Percentiles rank a stretch among this genome's conserved stretches.
These are phyloP conservation scores for Haplographium delicatum DNA, from an alignment of 495 filamentous ascomycete species.

Conservation along the genomic window DNA sequence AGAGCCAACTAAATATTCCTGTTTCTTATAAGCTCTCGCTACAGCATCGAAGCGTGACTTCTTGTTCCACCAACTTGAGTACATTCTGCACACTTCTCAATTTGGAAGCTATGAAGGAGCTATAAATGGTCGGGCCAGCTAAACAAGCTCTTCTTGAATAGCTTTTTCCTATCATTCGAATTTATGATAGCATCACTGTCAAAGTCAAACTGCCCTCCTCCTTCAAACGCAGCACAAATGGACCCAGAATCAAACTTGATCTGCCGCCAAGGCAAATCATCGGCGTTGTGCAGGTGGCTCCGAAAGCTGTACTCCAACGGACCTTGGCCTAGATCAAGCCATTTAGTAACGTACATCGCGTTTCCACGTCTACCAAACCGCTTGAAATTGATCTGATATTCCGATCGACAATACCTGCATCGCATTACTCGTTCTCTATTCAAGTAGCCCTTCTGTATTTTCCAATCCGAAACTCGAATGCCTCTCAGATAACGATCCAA, in stretches of 20 bases:
- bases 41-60: too few species aligned
- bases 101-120: conserved; percentile 1
- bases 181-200: conserved; percentile 8
- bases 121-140: conserved; percentile 3
- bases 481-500: conserved; percentile 7
- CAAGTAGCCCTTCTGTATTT: background rate
- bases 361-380: conserved; percentile 9
- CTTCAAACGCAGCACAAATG: conserved; percentile 14
- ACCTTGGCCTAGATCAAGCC: conserved; percentile 14
- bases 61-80: too few species aligned
- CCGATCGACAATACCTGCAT: conserved; percentile 13
- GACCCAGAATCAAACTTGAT: conserved; percentile 9
- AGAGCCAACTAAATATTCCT: too few species aligned
- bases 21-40: too few species aligned
- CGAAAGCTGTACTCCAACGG: conserved; percentile 5
- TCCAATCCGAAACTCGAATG: conserved; percentile 1
- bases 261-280: background rate
- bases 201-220: conserved; percentile 2
- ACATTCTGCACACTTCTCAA: background rate
- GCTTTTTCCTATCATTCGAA: conserved; percentile 3
- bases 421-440: conserved; percentile 6
- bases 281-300: background rate
- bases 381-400: conserved; percentile 15
- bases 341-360: conserved; percentile 17
- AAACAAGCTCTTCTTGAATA: conserved; percentile 4